Base-by-base conservation (phyloP, 768 basidiomycete species). In the Podaxis carcinomalis region DNA sequence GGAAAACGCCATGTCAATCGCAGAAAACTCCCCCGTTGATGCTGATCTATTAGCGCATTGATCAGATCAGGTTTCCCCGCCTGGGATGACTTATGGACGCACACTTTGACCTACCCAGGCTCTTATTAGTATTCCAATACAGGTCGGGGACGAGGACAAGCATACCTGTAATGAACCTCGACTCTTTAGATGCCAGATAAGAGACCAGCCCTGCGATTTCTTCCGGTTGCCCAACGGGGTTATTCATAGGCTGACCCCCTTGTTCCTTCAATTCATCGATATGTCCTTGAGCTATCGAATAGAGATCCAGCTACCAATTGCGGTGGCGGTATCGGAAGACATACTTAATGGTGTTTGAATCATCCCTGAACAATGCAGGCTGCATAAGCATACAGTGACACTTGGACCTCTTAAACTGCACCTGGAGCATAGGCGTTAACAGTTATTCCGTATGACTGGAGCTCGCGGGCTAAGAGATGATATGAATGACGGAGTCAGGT, bases 381-480 rank as follows among this genome's bases (percentile, higher is more conserved):
- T 42, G 13, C 13, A 42, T 42, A 19, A 42, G 40, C 13, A 42
- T 19, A n/a, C 9, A 42, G n/a, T 7, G 7, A 9, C 7, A 9
- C 9, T 2, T 32, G 40, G 40, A 5, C n/a, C 40, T 19, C 14
- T 4, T 25, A 19, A 51, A 28, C 11, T 28, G 35, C 39, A 61
- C 77, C 75, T n/a, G 76, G 75, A 16, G 75, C 73, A 57, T 79
- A 78, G 1, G 76, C 72, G 36, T 81, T 80, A 16, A 78, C 78
- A 1, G 75, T 79, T 28, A 80, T 81, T 4, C 68, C 67, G 57
- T 79, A 63, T 19, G 61, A 61, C 6, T 72, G 76, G 3, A 78
- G 67, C 62, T 80, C 77, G 21, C 66, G 39, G 0, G 78, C 77
- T 79, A 53, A 23, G 9, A 27, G 16, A 21, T 32, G 7, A 5